Conservation (phyloP, 2,329 filamentous ascomycete species). For the Curvularia sp. region DNA sequence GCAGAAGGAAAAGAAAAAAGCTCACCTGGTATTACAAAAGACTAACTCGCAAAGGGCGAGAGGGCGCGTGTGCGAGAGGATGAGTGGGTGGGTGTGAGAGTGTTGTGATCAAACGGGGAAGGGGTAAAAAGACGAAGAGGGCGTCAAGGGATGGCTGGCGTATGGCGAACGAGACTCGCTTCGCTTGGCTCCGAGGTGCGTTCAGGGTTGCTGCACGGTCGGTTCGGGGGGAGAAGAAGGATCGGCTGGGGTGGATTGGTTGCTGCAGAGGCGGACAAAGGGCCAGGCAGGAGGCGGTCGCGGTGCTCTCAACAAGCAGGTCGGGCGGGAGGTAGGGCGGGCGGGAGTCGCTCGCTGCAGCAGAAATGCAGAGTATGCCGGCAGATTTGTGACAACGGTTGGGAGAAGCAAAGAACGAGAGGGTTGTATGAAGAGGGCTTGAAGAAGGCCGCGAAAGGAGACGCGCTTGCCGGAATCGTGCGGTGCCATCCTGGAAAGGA, state of each 20-base stretch:
- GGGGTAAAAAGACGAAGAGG: conserved; percentile 14
- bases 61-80: conserved; percentile 1
- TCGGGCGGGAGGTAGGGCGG: conserved; percentile 6
- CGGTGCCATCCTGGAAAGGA: conserved; percentile 24
- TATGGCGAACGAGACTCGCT: conserved; percentile 41
- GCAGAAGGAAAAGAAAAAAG: conserved; percentile 3
- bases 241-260: conserved; percentile 23
- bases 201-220: conserved; percentile 37
- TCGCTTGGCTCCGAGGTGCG: conserved; percentile 40
- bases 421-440: conserved; percentile 19
- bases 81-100: conserved; percentile 3
- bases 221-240: conserved; percentile 24
- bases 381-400: conserved; percentile 19
- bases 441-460: conserved; percentile 33
- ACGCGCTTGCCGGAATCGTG: conserved; percentile 26
- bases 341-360: conserved; percentile 36
- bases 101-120: conserved; percentile 9
- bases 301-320: conserved; percentile 26
- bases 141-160: conserved; percentile 39
- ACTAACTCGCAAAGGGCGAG: conserved; percentile 13
- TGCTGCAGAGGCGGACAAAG: neutral
- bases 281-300: conserved; percentile 1
- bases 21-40: conserved; percentile 43
- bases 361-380: conserved; percentile 24
- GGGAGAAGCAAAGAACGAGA: conserved; percentile 24